Evolutionary conservation across 805 yeast genomes (phyloP), one percentile per base, ranked within the genome.

Genomic region (Metschnikowia koreensis): DNA sequence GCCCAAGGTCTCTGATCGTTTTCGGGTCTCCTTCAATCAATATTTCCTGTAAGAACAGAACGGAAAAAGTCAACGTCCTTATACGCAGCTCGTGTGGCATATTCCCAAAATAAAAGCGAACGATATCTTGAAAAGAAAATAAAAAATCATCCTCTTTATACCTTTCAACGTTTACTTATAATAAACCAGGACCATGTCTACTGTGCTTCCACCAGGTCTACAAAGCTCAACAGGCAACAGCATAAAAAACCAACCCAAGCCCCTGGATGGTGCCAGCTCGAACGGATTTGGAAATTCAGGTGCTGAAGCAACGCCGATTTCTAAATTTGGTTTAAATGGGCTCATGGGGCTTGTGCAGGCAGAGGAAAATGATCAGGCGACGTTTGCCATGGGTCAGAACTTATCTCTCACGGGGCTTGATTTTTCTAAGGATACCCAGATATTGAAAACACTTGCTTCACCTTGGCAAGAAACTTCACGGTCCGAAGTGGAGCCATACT

Each of bases 391-490:
- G 50, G 96, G 96, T 9, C 83, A 84, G 28, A 96, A 90, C 63
- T 69, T 89, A 42, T 81, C 79, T 51, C 79, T 82, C 61, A 66
- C 85, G 34, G 94, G 93, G 1, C 69, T 87, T 40, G 84, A 86
- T 59, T 68, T 88, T 57, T 64, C 73, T 2, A 66, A 69, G 27
- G 74, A 71, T 39, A 70, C 69, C n/a, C 75, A 79, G 50, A 67
- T 88, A 34, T 76, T 88, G 29, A 74, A 79, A 57, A 82, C 84
- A 7, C 83, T 93, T 63, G 86, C 96, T 26, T 87, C 96, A 2
- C 99, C 99, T 11, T 93, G 99, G 98, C 79, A 87, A 38, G 98
- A 94, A 64, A 88, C 97, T 0, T 82, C 94, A 8, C 79, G 96
- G 61, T 84, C 92, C 48, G 92, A 88, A 58, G 97, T 93, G 15